A percentile compares a stretch with the other conserved stretches of the same genome.
These are phyloP conservation scores for Penicillium sp. DNA, from an alignment of 2,329 filamentous ascomycete species.

Conservation along the genomic window DNA sequence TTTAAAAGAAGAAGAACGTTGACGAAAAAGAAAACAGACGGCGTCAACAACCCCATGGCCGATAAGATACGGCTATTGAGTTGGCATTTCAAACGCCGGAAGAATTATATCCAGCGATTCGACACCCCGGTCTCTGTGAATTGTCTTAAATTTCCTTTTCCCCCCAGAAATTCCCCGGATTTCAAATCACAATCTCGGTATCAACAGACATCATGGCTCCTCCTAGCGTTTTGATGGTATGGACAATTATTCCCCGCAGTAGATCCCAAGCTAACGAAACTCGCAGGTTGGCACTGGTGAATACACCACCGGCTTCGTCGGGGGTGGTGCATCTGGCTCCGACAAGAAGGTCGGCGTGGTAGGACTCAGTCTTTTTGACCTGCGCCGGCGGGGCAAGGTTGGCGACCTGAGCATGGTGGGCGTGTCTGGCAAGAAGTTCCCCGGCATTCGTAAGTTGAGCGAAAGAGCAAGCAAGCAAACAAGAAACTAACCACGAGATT, in stretches of 20 bases:
- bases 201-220: slow-evolving; percentile 43
- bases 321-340: slow-evolving; percentile 68
- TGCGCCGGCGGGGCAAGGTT: slow-evolving; percentile 80
- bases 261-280: slow-evolving; percentile 4
- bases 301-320: slow-evolving; percentile 93
- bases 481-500: slow-evolving; percentile 4
- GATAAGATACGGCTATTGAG: slow-evolving; percentile 26
- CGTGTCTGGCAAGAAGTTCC: slow-evolving; percentile 79
- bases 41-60: background rate
- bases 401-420: slow-evolving; percentile 80
- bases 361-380: slow-evolving; percentile 77
- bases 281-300: slow-evolving; percentile 75
- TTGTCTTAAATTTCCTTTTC: slow-evolving; percentile 6
- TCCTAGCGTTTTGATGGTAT: slow-evolving; percentile 61
- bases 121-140: slow-evolving; percentile 4
- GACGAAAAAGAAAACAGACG: background rate
- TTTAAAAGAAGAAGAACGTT: slow-evolving; percentile 5
- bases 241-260: slow-evolving; percentile 13
- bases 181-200: background rate
- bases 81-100: slow-evolving; percentile 19
- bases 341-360: slow-evolving; percentile 97
- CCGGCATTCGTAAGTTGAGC: slow-evolving; percentile 64
- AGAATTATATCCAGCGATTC: slow-evolving; percentile 20
- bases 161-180: background rate
- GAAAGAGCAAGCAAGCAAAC: background rate